Conservation (phyloP, 129 eudicot genomes). For the Artemisia argyi region DNA sequence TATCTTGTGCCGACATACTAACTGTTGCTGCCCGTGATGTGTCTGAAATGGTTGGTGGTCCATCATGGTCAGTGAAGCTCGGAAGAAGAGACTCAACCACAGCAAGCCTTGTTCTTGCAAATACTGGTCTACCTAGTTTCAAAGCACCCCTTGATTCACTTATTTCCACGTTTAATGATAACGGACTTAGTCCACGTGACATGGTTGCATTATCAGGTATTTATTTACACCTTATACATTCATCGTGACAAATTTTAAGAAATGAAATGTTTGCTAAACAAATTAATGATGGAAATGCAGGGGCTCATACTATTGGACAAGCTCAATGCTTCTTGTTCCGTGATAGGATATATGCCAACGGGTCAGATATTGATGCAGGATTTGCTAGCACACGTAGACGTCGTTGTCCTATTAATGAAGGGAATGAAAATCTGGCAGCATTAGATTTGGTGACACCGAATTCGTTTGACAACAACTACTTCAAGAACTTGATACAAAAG, state of each 20-base stretch:
- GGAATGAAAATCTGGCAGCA: conserved; percentile 55
- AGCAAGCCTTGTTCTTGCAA: conserved; percentile 53
- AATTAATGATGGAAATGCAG: conserved; percentile 23
- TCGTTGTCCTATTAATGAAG: conserved; percentile 44
- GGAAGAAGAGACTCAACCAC: conserved; percentile 72
- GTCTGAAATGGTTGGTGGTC: conserved; percentile 58
- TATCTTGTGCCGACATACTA: conserved; percentile 71
- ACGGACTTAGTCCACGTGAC: conserved; percentile 58
- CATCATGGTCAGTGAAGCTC: conserved; percentile 56
- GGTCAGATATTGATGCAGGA: conserved; percentile 46
- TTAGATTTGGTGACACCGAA: conserved; percentile 50
- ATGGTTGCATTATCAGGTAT: conserved; percentile 69
- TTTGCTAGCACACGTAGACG: conserved; percentile 47
- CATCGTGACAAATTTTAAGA: no score
- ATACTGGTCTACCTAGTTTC: conserved; percentile 52
- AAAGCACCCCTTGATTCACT: conserved; percentile 41
- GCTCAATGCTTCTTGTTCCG: conserved; percentile 63
- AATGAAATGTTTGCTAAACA: no score
- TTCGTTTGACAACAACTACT: conserved; percentile 56
- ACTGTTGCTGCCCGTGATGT: conserved; percentile 65
- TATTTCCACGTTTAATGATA: conserved; percentile 44
- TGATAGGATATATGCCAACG: conserved; percentile 60
- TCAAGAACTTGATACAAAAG: conserved; percentile 41
- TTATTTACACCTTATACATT: background rate
- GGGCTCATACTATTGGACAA: conserved; percentile 72